Percentiles rank a stretch among this genome's conserved stretches.
Conservation (phyloP, 108 stramenopile species). For the Cyclotella atomus region DNA sequence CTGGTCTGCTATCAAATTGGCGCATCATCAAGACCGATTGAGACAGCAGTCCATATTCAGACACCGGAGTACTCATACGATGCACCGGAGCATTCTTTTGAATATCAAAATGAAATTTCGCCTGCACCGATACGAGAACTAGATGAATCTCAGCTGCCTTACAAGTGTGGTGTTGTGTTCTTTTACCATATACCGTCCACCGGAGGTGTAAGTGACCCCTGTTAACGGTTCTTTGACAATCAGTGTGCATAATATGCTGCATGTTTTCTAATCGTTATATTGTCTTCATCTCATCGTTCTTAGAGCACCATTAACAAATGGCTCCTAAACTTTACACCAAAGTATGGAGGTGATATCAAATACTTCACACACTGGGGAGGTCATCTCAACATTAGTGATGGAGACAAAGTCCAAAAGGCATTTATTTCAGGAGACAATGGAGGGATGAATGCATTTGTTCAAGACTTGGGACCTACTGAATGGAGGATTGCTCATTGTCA, state of each 20-base stretch:
- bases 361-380: constrained; percentile 19
- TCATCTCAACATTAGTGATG: neutral
- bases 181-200: constrained; percentile 31
- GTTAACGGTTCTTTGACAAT: neutral
- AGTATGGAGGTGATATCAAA: constrained; percentile 2
- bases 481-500: constrained; percentile 33
- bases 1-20: constrained; percentile 3
- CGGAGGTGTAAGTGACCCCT: neutral
- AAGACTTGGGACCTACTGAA: constrained; percentile 5
- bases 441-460: constrained; percentile 21
- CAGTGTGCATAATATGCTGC: too few species aligned
- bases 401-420: neutral
- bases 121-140: neutral
- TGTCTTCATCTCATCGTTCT: neutral
- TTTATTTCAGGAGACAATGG: neutral
- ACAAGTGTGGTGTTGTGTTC: constrained; percentile 20
- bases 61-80: neutral
- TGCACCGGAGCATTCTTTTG: neutral
- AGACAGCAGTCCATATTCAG: neutral
- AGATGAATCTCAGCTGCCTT: neutral
- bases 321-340: constrained; percentile 1
- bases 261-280: neutral
- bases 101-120: neutral
- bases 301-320: constrained; percentile 26
- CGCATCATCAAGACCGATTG: neutral